phyloP scores from a whole-genome alignment of 306 rosid genomes.

The Mimosa bimucronata region DNA sequence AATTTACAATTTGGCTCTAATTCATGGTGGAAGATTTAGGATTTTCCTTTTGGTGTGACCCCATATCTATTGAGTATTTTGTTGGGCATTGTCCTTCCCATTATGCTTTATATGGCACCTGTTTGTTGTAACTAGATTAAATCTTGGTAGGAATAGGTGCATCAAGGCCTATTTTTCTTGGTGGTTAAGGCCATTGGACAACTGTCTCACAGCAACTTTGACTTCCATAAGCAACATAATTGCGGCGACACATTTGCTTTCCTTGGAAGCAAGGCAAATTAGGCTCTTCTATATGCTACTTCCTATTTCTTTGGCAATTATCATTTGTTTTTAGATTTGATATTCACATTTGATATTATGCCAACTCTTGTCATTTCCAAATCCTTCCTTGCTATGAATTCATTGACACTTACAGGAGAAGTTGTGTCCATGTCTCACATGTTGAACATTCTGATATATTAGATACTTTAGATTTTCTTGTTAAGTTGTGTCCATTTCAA shows the following conservation, averaged over 20 bases:
- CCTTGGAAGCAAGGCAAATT: conserved; percentile 88
- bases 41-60: no score
- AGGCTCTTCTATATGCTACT: conserved; percentile 28
- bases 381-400: no score
- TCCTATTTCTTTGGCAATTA: conserved; percentile 19
- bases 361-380: no score
- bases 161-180: no score
- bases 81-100: conserved; percentile 5
- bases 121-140: conserved; percentile 24
- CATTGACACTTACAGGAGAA: no score
- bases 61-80: neutral
- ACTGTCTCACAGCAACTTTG: conserved; percentile 92
- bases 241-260: conserved; percentile 95
- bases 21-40: no score
- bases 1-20: no score
- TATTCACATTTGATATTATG: conserved; percentile 29
- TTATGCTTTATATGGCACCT: neutral
- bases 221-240: conserved; percentile 80
- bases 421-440: no score
- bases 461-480: neutral
- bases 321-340: conserved; percentile 19
- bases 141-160: conserved; percentile 51
- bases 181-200: conserved; percentile 82
- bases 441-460: neutral
- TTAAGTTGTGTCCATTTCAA: neutral